Evolutionary conservation across 1,139 yeast species (phyloP).

Genomic region (Scheffersomyces quercinus): DNA sequence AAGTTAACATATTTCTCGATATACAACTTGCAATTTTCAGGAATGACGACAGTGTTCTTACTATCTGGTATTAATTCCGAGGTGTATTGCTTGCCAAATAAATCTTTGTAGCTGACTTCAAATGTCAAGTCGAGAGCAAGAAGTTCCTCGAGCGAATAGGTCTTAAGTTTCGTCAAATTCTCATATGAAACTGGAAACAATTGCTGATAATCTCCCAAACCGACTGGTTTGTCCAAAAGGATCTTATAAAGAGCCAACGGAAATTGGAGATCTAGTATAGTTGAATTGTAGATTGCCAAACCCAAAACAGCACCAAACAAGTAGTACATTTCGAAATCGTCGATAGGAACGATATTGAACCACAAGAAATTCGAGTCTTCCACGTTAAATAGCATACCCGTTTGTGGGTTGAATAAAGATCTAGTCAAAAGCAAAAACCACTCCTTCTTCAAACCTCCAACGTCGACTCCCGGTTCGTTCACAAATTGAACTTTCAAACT

Average conservation of each 20-base stretch:
- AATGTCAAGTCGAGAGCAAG: conserved; percentile 32
- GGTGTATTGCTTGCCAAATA: conserved; percentile 38
- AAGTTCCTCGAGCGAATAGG: conserved; percentile 35
- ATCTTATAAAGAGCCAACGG: conserved; percentile 79
- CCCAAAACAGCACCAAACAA: conserved; percentile 86
- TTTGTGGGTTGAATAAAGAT: conserved; percentile 65
- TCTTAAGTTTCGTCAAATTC: conserved; percentile 56
- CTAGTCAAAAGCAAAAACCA: conserved; percentile 81
- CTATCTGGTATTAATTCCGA: conserved; percentile 64
- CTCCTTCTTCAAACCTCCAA: conserved; percentile 90
- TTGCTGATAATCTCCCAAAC: conserved; percentile 62
- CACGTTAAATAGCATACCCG: conserved; percentile 61
- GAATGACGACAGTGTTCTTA: conserved; percentile 49
- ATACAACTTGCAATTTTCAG: conserved; percentile 56
- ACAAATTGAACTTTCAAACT: conserved; percentile 75
- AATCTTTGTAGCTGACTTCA: conserved; percentile 41
- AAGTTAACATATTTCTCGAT: conserved; percentile 63
- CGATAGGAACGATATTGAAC: conserved; percentile 59
- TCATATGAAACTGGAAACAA: conserved; percentile 67
- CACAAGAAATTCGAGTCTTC: conserved; percentile 75
- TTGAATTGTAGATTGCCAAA: conserved; percentile 86
- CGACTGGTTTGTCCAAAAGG: conserved; percentile 56
- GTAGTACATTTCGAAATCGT: conserved; percentile 58
- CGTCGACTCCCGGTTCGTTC: conserved; percentile 91
- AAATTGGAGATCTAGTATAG: conserved; percentile 75